Evolutionary conservation across 2,329 filamentous ascomycete genomes (phyloP).

Genomic region (Alternaria brassicae): DNA sequence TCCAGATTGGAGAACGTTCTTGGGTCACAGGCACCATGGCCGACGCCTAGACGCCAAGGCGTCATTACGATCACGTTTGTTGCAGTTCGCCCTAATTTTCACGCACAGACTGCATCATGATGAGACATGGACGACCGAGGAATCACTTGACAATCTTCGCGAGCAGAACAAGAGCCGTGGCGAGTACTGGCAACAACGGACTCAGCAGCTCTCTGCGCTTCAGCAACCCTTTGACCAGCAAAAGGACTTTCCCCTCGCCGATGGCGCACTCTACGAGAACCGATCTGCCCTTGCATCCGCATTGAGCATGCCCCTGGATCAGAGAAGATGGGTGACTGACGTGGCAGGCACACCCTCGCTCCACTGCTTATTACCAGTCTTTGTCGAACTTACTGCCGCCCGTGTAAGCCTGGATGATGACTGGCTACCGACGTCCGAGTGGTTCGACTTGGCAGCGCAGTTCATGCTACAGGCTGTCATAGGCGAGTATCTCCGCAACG

Average conservation of each 20-base stretch:
- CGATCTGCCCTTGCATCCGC: slow-evolving; percentile 34
- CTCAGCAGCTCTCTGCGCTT: slow-evolving; percentile 31
- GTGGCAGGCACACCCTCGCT: slow-evolving; percentile 49
- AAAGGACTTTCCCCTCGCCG: slow-evolving; percentile 38
- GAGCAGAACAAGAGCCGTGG: slow-evolving; percentile 47
- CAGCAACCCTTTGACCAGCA: slow-evolving; percentile 32
- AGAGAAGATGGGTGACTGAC: slow-evolving; percentile 36
- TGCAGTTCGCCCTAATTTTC: slow-evolving; percentile 57
- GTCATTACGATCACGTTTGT: slow-evolving; percentile 57
- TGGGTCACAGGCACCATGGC: slow-evolving; percentile 51
- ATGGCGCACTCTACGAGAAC: slow-evolving; percentile 39
- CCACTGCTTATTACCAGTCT: slow-evolving; percentile 56
- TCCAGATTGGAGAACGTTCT: slow-evolving; percentile 54
- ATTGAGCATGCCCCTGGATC: slow-evolving; percentile 35
- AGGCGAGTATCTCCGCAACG: slow-evolving; percentile 56
- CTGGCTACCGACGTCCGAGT: slow-evolving; percentile 48
- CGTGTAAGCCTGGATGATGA: slow-evolving; percentile 42
- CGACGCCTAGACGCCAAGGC: slow-evolving; percentile 50
- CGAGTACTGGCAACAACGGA: slow-evolving; percentile 31
- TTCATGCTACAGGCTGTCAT: slow-evolving; percentile 60
- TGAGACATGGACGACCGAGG: slow-evolving; percentile 48
- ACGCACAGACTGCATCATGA: slow-evolving; percentile 51
- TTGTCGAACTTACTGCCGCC: slow-evolving; percentile 60
- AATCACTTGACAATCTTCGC: slow-evolving; percentile 48
- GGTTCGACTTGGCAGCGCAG: slow-evolving; percentile 56